Evolutionary conservation across 1,139 yeast species (phyloP), one percentile per base, ranked within the genome.

Genomic region (Geotrichum fermentans): DNA sequence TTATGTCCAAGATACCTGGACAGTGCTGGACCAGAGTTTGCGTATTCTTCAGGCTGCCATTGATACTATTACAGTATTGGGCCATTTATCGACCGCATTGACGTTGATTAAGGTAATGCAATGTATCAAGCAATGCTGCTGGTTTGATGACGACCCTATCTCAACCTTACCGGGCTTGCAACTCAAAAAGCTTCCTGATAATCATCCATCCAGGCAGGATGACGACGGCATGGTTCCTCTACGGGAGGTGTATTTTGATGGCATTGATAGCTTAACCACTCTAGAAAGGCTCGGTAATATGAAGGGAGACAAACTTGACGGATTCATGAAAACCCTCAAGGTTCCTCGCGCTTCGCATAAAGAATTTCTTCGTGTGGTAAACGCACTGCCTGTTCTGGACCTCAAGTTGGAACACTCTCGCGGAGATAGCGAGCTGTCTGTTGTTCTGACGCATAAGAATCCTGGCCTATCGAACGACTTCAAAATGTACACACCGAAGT

Each of bases 1-100:
- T 72, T 94, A 94, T 64, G 74, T 86, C 13, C 97, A 92, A 62
- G 99, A 92, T 67, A 89, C 96, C 0, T 80, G 89, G 18, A 83
- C 97, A 0, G 95, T 94, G 3, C 71, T 94, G 53, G 99, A 92
- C 62, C 98, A 92, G 68, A 80, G 95, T 4, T 73, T 94, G 60
- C 96, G 98, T 77, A 84, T 92, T 55, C 70, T 89, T 51, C 98
- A 92, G 62, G 97, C 97, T 0, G 85, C 79, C 58, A 83, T 92
- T 53, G 98, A 94, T 65, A 88, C 87, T 17, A 82, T 95, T 2
- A 80, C 96, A 1, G 97, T 92, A 59, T 63, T 82, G 61, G 96
- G 96, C 0, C 83, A 79, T 60, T 71, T 82, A 41, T 63, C 74
- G 2, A 77, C 87, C 0, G 84, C 82, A 1, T 53, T 79, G 58